Conservation (phyloP, 257 asterid genomes). For the Fraxinus anomala region DNA sequence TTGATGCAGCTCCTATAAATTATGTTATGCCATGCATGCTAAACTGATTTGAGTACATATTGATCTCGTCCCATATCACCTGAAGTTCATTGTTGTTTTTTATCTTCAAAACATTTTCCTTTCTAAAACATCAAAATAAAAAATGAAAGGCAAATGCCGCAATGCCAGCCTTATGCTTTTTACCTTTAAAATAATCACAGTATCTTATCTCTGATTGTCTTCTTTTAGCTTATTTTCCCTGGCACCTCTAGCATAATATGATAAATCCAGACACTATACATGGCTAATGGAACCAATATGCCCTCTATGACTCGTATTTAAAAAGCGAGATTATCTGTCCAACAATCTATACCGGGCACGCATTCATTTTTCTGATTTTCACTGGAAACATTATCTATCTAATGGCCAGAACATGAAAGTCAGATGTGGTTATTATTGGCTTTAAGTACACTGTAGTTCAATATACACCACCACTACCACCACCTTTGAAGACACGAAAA, state of each 20-base stretch:
- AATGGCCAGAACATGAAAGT: not conserved
- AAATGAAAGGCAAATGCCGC: not conserved
- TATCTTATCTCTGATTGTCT: not conserved
- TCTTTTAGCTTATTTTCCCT: not conserved
- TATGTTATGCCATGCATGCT: not conserved
- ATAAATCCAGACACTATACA: not conserved
- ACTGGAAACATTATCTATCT: constrained; percentile 1
- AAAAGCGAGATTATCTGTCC: not conserved
- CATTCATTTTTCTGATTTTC: constrained; percentile 8
- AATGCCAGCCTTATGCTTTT: not conserved
- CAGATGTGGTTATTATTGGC: not conserved
- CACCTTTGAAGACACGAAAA: not conserved
- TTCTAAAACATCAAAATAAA: not conserved
- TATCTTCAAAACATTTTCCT: not conserved
- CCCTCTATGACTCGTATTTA: not conserved
- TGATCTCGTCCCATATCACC: not conserved
- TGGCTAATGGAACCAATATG: not conserved
- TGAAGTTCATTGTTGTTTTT: not conserved
- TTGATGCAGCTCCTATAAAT: not conserved
- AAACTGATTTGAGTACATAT: not conserved
- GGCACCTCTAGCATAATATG: not conserved
- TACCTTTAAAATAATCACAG: not conserved
- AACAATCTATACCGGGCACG: not conserved
- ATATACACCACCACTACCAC: not conserved
- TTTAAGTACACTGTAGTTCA: constrained; percentile 1